phyloP scores from a whole-genome alignment of 495 filamentous ascomycete genomes.

The Penicillium longicatenatum region DNA sequence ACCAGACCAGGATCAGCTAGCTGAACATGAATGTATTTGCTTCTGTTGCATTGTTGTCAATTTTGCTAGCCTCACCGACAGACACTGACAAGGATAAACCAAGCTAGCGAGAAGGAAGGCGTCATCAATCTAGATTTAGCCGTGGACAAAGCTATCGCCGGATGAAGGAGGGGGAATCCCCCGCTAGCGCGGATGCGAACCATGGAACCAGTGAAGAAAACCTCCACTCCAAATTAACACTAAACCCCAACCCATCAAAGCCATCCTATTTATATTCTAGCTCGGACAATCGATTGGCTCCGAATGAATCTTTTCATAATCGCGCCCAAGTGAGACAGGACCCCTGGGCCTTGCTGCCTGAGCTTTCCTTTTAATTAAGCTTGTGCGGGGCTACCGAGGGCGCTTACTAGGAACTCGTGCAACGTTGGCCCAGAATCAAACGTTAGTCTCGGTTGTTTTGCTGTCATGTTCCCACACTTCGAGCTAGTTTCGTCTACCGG shows the following conservation, averaged over 20 bases:
- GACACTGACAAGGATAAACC: background rate
- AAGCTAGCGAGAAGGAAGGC: background rate
- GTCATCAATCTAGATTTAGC: no score
- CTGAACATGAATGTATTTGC: background rate
- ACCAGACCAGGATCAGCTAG: background rate
- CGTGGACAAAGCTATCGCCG: background rate
- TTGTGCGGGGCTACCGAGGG: slow-evolving; percentile 15
- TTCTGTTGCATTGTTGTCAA: background rate
- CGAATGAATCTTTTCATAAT: slow-evolving; percentile 29
- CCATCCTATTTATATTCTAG: background rate
- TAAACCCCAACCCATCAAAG: background rate
- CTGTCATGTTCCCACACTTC: slow-evolving; percentile 3
- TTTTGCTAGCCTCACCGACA: background rate
- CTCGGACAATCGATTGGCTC: slow-evolving; percentile 27
- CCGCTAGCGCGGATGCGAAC: background rate
- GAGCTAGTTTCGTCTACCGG: slow-evolving; percentile 5
- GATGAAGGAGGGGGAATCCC: background rate
- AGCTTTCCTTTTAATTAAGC: slow-evolving; percentile 16
- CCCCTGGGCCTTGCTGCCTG: slow-evolving; percentile 22
- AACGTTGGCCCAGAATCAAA: background rate
- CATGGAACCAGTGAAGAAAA: slow-evolving; percentile 4
- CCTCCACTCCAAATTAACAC: background rate
- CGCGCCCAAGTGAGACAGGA: slow-evolving; percentile 13
- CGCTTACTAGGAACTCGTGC: background rate
- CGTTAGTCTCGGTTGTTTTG: slow-evolving; percentile 1